Evolutionary conservation across 2,329 filamentous ascomycete species (phyloP).

Genomic region (Plenodomus lindquistii): DNA sequence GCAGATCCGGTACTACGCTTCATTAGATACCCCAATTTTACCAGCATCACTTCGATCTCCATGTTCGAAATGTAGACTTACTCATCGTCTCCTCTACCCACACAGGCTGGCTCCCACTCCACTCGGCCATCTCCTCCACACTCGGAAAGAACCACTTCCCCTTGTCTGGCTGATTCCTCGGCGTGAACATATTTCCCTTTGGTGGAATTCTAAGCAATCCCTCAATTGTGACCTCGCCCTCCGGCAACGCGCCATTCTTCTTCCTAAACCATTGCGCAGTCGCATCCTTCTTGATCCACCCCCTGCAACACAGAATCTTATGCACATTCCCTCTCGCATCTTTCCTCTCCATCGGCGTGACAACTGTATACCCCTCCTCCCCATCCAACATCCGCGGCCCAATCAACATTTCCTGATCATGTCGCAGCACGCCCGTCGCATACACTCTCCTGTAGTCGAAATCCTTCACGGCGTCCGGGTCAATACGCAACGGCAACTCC

Average conservation of each 20-base stretch:
- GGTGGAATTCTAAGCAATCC: constrained; percentile 86
- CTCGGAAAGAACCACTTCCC: constrained; percentile 95
- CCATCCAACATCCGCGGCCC: constrained; percentile 89
- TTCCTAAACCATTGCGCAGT: constrained; percentile 64
- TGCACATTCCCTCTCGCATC: constrained; percentile 48
- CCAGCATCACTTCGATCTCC: neutral
- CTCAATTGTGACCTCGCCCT: constrained; percentile 75
- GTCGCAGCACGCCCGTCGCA: constrained; percentile 72
- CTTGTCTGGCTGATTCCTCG: constrained; percentile 80
- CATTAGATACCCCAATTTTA: constrained; percentile 33
- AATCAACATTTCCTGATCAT: constrained; percentile 95
- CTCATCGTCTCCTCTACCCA: constrained; percentile 97
- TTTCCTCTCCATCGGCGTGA: constrained; percentile 83
- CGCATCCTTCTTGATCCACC: constrained; percentile 85
- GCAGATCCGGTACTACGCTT: constrained; percentile 71
- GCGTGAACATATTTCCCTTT: constrained; percentile 98
- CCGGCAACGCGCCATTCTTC: constrained; percentile 64
- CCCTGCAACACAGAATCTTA: constrained; percentile 84
- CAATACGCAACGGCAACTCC: constrained; percentile 80
- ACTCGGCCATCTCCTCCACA: constrained; percentile 83
- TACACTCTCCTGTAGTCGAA: constrained; percentile 91
- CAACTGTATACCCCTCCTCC: constrained; percentile 84
- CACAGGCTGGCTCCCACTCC: constrained; percentile 81
- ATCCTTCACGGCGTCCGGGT: constrained; percentile 77
- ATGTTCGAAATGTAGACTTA: constrained; percentile 48